Evolutionary conservation across 441 rosid species (phyloP).

Genomic region (Populus hybrid): DNA sequence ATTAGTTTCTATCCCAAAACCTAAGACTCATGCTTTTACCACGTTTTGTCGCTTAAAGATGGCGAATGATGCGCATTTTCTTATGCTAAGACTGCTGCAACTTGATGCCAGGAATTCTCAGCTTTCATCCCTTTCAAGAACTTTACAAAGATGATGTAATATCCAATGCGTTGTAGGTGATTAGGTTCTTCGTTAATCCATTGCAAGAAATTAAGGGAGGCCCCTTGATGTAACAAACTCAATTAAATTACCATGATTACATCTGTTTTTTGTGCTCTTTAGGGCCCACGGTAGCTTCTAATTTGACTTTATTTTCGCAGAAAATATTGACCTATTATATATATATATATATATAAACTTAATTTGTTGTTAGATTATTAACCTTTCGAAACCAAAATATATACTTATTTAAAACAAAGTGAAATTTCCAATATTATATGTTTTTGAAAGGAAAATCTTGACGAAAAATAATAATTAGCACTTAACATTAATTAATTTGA

Average conservation of each 20-base stretch:
- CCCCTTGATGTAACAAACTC: neutral
- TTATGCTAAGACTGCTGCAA: neutral
- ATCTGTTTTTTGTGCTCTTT: neutral
- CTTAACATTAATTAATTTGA: too few species aligned
- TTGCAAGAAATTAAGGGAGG: neutral
- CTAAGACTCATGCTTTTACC: constrained; percentile 31
- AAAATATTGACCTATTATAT: neutral
- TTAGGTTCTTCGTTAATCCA: neutral
- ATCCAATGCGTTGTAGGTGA: neutral
- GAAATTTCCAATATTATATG: too few species aligned
- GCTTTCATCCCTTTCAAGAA: neutral
- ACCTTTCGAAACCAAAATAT: neutral
- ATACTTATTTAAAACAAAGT: too few species aligned
- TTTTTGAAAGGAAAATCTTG: too few species aligned
- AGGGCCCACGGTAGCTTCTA: neutral
- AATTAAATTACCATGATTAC: neutral
- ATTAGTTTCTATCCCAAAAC: constrained; percentile 16
- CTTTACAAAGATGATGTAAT: neutral
- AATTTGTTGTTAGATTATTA: neutral
- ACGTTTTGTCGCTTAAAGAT: constrained; percentile 38
- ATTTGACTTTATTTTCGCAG: neutral
- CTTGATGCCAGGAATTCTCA: neutral
- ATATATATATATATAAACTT: neutral
- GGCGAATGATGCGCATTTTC: constrained; percentile 5
- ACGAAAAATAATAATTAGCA: too few species aligned